Base-by-base conservation (phyloP, 345 rosid species). In the Aurinia saxatilis region DNA sequence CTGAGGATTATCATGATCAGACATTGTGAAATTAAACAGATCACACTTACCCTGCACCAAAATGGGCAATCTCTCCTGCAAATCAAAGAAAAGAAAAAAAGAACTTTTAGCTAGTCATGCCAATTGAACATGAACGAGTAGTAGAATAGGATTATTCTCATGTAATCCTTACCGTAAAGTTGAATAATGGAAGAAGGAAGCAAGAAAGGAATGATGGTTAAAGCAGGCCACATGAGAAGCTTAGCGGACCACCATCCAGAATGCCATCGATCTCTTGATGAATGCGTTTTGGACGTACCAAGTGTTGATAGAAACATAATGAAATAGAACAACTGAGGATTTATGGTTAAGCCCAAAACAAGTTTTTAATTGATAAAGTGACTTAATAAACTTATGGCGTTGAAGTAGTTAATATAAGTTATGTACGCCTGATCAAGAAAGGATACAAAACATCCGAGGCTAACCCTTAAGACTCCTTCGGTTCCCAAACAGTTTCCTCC, bases 391-490 rank as follows among this genome's bases (percentile, higher is more conserved):
- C 19, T 4, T 51, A 64, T 30, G 40, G 14, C 10, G 2, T 19
- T n/a, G 8, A 29, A 4, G 2, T 17, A 8, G 30, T 45, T 12
- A 35, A n/a, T n/a, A 12, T 19, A n/a, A 47, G 45, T 21, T 35
- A 16, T 36, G 10, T 27, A 64, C 3, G 21, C 35, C 7, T 55
- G 39, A 45, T 47, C 56, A 70, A 63, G 61, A 52, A 81, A 88
- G 98, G 98, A 92, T 87, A 89, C 91, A 75, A 85, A 89, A 70
- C 98, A 92, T 71, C 98, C 96, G 75, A 92, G 75, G 91, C 98
- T 92, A 51, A 92, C 93, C 1, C 98, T 87, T 57, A 86, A 81
- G 66, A 92, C 98, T 45, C 95, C 96, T 74, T 86, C 93, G 0
- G 96, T 82, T 5, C 98, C 98, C 35, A 82, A 81, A 75, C 98